These are phyloP conservation scores for Geotrichum candidum DNA, from an alignment of 1,139 yeast species.

Conservation along the genomic window DNA sequence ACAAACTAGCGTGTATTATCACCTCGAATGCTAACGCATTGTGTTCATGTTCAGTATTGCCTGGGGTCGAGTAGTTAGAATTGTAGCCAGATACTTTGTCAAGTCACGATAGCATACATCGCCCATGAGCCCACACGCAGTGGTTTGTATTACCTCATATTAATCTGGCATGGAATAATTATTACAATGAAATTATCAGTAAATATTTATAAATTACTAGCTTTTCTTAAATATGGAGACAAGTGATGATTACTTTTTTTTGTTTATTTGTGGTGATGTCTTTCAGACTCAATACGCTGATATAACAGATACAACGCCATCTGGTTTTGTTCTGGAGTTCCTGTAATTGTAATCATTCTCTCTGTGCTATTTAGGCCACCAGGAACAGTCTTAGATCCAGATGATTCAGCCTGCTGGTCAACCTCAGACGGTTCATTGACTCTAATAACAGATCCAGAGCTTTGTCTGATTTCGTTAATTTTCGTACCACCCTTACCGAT, in stretches of 20 bases:
- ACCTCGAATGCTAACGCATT: too few species aligned
- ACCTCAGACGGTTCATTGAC: slow-evolving; percentile 23
- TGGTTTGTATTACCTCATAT: too few species aligned
- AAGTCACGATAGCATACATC: too few species aligned
- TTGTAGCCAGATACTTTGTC: too few species aligned
- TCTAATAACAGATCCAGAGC: slow-evolving; percentile 61
- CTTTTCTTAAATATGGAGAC: background rate
- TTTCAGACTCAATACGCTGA: slow-evolving; percentile 28
- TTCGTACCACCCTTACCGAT: slow-evolving; percentile 78
- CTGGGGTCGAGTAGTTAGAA: too few species aligned
- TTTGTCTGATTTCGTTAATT: slow-evolving; percentile 72
- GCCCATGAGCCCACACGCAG: too few species aligned
- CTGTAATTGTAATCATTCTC: slow-evolving; percentile 65
- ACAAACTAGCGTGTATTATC: too few species aligned
- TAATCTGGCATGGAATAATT: too few species aligned
- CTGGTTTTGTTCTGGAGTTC: slow-evolving; percentile 54
- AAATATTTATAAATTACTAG: background rate
- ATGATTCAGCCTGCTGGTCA: slow-evolving; percentile 5
- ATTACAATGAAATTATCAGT: background rate
- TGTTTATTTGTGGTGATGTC: slow-evolving; percentile 18
- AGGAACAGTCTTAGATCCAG: slow-evolving; percentile 4
- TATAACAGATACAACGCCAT: slow-evolving; percentile 27
- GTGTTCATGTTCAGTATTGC: too few species aligned
- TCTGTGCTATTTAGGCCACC: slow-evolving; percentile 37
- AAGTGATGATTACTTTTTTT: background rate